Conservation (phyloP, 805 yeast species). For the Hanseniaspora clermontiae region DNA sequence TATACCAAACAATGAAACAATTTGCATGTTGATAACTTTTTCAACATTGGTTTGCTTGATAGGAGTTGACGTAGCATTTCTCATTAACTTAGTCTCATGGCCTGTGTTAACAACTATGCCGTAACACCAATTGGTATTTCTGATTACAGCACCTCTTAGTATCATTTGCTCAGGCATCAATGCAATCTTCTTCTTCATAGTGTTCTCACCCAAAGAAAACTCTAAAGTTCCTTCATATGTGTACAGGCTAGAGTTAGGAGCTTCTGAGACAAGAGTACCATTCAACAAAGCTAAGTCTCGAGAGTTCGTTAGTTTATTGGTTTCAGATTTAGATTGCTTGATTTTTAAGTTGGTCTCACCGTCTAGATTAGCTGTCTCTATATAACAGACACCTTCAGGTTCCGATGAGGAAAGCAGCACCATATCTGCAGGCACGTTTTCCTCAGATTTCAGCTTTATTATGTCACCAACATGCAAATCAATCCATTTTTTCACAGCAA, state of each 20-base stretch:
- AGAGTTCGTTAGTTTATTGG: slow-evolving; percentile 59
- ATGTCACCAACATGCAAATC: slow-evolving; percentile 85
- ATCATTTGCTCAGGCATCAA: slow-evolving; percentile 82
- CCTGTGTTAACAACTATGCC: slow-evolving; percentile 94
- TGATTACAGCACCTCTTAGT: slow-evolving; percentile 85
- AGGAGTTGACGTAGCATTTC: slow-evolving; percentile 98
- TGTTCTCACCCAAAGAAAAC: slow-evolving; percentile 21
- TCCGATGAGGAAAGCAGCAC: slow-evolving; percentile 80
- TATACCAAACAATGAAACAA: slow-evolving; percentile 72
- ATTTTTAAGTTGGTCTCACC: slow-evolving; percentile 96
- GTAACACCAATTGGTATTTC: slow-evolving; percentile 91
- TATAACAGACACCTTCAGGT: slow-evolving; percentile 95
- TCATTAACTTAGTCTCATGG: slow-evolving; percentile 94
- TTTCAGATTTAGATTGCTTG: slow-evolving; percentile 75
- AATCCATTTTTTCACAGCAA: slow-evolving; percentile 64
- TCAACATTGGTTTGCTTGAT: slow-evolving; percentile 95
- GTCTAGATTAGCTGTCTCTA: slow-evolving; percentile 93
- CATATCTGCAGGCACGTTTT: slow-evolving; percentile 88
- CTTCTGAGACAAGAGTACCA: slow-evolving; percentile 68
- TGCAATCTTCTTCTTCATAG: slow-evolving; percentile 47
- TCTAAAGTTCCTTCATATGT: slow-evolving; percentile 80
- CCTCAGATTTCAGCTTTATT: slow-evolving; percentile 70
- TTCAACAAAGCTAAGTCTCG: slow-evolving; percentile 39
- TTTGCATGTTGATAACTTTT: slow-evolving; percentile 84
- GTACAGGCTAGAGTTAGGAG: slow-evolving; percentile 84